Evolutionary conservation across 345 rosid species (phyloP).

Genomic region (Cardiospermum halicacabum): DNA sequence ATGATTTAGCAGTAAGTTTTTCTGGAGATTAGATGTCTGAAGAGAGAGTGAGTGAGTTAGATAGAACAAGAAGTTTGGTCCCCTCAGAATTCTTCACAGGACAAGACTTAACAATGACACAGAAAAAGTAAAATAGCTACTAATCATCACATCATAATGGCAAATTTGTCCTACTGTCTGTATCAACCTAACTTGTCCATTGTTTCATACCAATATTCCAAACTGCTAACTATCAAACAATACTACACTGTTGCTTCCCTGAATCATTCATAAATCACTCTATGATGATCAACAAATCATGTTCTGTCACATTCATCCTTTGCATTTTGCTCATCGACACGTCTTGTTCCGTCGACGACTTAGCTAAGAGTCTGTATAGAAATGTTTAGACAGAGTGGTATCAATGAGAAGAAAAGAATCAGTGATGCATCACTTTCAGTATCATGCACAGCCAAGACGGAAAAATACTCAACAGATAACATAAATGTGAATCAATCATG

Average conservation of each 20-base stretch:
- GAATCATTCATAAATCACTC: not conserved
- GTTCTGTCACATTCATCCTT: constrained; percentile 25
- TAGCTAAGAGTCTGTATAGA: not conserved
- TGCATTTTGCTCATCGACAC: constrained; percentile 27
- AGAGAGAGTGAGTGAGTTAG: not conserved
- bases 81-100: not conserved
- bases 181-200: constrained; percentile 17
- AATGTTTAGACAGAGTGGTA: not conserved
- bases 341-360: constrained; percentile 20
- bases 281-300: constrained; percentile 11
- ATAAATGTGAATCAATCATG: no score
- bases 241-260: constrained; percentile 6
- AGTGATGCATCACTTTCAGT: constrained; percentile 7
- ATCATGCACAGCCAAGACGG: not conserved
- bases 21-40: not conserved
- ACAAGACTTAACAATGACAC: not conserved
- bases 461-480: no score
- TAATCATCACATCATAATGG: constrained; percentile 46
- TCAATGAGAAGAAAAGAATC: constrained; percentile 2
- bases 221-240: not conserved
- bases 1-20: not conserved
- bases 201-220: constrained; percentile 11
- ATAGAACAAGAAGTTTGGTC: constrained; percentile 16
- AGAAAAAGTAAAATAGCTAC: constrained; percentile 23
- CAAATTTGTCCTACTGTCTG: constrained; percentile 30